Evolutionary conservation across 2,329 filamentous ascomycete genomes (phyloP).

Genomic region (Rhinocladiella mackenziei): DNA sequence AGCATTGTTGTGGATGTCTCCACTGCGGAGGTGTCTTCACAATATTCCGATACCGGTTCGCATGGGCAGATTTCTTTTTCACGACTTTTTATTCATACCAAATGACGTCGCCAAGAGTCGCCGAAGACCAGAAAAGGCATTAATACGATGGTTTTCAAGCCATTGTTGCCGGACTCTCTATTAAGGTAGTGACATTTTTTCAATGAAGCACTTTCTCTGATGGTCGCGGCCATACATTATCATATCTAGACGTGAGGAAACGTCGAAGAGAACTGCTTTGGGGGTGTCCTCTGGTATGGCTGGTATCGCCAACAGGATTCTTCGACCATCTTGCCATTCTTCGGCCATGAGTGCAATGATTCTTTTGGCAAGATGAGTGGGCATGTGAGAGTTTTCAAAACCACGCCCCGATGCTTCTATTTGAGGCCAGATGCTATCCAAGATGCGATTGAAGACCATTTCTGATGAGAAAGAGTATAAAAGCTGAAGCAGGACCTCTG

Average conservation of each 20-base stretch:
- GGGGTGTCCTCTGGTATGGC: conserved; percentile 2
- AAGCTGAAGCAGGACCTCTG: conserved; percentile 11
- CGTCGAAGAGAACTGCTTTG: conserved; percentile 3
- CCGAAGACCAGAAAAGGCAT: too few relatives aligned
- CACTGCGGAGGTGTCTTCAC: too few relatives aligned
- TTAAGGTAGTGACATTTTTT: conserved; percentile 5
- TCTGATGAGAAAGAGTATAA: neutral
- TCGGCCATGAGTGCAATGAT: conserved; percentile 22
- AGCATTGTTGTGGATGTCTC: neutral
- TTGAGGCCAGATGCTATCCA: conserved; percentile 26
- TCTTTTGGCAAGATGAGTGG: conserved; percentile 28
- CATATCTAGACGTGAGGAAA: neutral
- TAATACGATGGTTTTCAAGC: too few relatives aligned
- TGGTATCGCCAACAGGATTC: neutral
- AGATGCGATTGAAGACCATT: conserved; percentile 6
- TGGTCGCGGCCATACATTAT: conserved; percentile 1
- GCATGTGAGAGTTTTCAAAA: conserved; percentile 30
- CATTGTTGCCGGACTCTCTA: neutral
- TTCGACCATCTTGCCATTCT: conserved; percentile 1
- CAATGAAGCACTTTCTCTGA: conserved; percentile 4
- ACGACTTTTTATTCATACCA: too few relatives aligned
- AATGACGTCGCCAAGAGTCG: too few relatives aligned
- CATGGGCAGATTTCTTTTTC: too few relatives aligned
- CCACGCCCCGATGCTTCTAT: conserved; percentile 22
- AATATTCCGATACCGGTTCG: too few relatives aligned